Evolutionary conservation across 2,329 filamentous ascomycete genomes (phyloP).

Genomic region (Fusarium sp.): DNA sequence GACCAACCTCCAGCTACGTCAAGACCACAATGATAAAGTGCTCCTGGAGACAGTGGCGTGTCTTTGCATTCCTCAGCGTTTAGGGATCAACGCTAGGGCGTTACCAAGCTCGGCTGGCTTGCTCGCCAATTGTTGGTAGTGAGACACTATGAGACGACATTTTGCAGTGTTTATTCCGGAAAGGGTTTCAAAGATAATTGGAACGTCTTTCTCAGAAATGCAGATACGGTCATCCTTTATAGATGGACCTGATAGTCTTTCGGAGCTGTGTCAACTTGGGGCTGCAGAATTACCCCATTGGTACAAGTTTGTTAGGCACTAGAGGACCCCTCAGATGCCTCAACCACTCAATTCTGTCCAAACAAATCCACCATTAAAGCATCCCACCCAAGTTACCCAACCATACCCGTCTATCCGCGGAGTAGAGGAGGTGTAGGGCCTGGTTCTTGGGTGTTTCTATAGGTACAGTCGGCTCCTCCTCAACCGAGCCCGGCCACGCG

Average conservation of each 20-base stretch:
- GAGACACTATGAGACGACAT: constrained; percentile 30
- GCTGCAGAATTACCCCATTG: constrained; percentile 30
- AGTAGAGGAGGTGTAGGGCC: constrained; percentile 4
- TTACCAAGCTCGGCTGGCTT: constrained; percentile 40
- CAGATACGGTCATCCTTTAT: constrained; percentile 20
- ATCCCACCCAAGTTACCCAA: not conserved
- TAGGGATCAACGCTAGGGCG: constrained; percentile 35
- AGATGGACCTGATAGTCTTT: not conserved
- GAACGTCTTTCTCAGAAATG: constrained; percentile 25
- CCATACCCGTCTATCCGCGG: constrained; percentile 15
- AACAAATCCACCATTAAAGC: constrained; percentile 20
- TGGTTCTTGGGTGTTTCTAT: not conserved
- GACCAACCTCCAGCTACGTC: constrained; percentile 30
- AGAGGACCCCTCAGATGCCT: constrained; percentile 22
- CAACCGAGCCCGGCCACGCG: constrained; percentile 42
- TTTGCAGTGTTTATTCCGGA: constrained; percentile 28
- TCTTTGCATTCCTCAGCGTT: constrained; percentile 29
- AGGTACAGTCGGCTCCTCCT: not conserved
- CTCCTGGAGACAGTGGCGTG: constrained; percentile 29
- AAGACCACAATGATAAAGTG: constrained; percentile 13
- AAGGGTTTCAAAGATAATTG: constrained; percentile 21
- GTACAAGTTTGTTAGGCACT: constrained; percentile 25
- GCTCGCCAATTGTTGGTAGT: constrained; percentile 1
- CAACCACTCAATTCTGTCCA: constrained; percentile 9
- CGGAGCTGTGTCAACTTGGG: constrained; percentile 14